A percentile compares a stretch with the other conserved stretches of the same genome.
Conservation (phyloP, 2,329 filamentous ascomycete species). For the Venturia aucupariae region DNA sequence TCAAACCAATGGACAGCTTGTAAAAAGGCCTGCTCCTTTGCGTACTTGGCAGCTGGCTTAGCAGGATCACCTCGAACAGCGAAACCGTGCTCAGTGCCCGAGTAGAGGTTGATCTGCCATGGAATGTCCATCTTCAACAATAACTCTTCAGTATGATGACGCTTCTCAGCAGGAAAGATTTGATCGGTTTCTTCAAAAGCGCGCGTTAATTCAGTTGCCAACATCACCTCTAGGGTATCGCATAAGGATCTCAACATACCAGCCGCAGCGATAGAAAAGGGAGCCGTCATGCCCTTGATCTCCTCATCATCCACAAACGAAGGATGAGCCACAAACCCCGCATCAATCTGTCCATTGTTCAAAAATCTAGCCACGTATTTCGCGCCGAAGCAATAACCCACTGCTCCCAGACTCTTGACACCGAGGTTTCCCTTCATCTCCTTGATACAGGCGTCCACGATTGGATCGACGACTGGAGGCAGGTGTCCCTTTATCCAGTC, state of each 20-base stretch:
- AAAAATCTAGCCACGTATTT: constrained; percentile 56
- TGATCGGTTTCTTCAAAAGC: constrained; percentile 44
- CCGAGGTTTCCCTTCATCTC: constrained; percentile 41
- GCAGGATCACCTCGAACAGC: constrained; percentile 56
- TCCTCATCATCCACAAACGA: constrained; percentile 60
- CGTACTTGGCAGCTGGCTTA: constrained; percentile 51
- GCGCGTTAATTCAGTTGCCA: background rate
- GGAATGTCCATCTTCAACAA: constrained; percentile 44
- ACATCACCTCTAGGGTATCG: background rate
- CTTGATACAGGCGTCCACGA: constrained; percentile 39
- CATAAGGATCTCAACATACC: constrained; percentile 28
- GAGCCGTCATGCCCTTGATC: constrained; percentile 46
- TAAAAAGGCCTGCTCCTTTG: constrained; percentile 72
- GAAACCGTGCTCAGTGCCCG: constrained; percentile 65
- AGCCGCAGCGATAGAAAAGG: constrained; percentile 54
- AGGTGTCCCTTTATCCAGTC: constrained; percentile 40
- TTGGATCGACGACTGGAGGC: constrained; percentile 41
- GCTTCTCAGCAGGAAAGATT: constrained; percentile 48
- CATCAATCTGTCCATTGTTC: constrained; percentile 50
- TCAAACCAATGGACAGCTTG: constrained; percentile 75
- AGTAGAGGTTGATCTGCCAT: constrained; percentile 72
- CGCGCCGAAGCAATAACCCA: constrained; percentile 43
- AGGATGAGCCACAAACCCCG: constrained; percentile 67
- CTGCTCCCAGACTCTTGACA: constrained; percentile 37
- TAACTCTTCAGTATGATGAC: constrained; percentile 50